Base-by-base conservation (phyloP, 352 stramenopile genomes). In the Phytopythium sindhum region DNA sequence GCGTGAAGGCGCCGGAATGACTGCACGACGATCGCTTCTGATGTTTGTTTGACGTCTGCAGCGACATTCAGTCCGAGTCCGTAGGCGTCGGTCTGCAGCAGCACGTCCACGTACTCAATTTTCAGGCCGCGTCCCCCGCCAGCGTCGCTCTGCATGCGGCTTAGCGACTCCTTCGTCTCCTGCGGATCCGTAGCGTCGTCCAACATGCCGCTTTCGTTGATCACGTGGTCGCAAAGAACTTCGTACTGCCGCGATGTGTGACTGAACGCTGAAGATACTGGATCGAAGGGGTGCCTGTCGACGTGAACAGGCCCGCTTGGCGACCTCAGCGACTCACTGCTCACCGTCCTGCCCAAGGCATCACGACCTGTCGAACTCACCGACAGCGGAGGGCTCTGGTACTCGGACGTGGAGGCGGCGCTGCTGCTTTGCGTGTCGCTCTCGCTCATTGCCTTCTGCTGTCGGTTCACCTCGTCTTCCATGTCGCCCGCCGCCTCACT, bases 41-140 rank as follows among this genome's bases (percentile, higher is more conserved):
- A 29, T 14, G 19, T 35, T 12, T 42, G 41, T 9, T 63, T 28
- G 8, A 21, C 37, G 6, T 11, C 26, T 17, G 72, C 10, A 11
- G 57, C 53, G 7, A 90, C 60, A 52, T 83, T 78, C 8, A 90
- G 57, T 1, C 81, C 81, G 35, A 90, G 55, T 1, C 81, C 81
- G 23, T 74, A 35, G 2, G 28, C 65, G 60, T 88, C 81, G 4
- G 72, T 63, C 50, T 80, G 77, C 35, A 90, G 63, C 47, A 90
- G 42, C 37, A 90, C 79, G 35, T 90, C 81, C 45, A 58, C 52
- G 17, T 21, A 58, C 52, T 58, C 52, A 11, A 29, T 28, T 24
- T 44, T 57, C 12, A 35, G 11, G 4, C n/a, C 50, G 3, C 47
- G 2, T 14, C 11, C 6, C n/a, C 11, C 47, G 15, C 15, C 29